Base-by-base conservation (phyloP, 1,284 basidiomycete species). In the Pyrrhoderma noxium region DNA sequence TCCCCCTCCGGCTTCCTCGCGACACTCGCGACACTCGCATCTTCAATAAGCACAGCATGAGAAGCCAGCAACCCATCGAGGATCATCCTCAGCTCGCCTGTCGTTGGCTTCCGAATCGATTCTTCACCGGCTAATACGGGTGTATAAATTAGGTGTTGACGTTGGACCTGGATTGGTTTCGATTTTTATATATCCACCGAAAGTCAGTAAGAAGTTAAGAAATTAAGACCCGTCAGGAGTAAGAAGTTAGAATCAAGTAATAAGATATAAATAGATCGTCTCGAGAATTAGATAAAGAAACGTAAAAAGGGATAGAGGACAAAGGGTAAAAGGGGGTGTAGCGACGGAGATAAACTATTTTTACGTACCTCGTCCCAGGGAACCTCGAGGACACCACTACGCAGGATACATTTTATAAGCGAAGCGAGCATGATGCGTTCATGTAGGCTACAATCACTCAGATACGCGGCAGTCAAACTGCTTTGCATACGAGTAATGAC, bases 401-500 rank as follows among this genome's bases (percentile, higher is more conserved):
- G 75, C 62, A 85, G 82, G 39, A 92, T 76, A 62, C 89, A 93
- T 58, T 87, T 85, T 18, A 96, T 73, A 36, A 98, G 67, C 0
- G 92, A 82, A 7, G 90, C 84, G n/a, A 97, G 73, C 82, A 96
- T 85, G 39, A 95, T 76, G 41, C 89, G 82, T 63, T 95, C 90
- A 62, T 94, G 90, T 52, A 92, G 73, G 64, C 88, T 89, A 59
- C 89, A 83, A 38, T 87, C 80, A 40, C 79, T 76, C 16, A 97
- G 69, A 62, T 86, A 95, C 16, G 84, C 80, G 5, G 89, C 86
- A 0, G 87, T 89, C 1, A 94, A 93, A 54, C 87, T 93, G 58
- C 89, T 91, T 60, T 93, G 91, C 89, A 98, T 92, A 23, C 81
- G 80, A 61, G 83, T 82, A 55, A 95, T 85, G 14, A 98, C 90